Evolutionary conservation across 495 filamentous ascomycete species (phyloP), one percentile per base, ranked within the genome.

Genomic region (Penicillium flavigenum): DNA sequence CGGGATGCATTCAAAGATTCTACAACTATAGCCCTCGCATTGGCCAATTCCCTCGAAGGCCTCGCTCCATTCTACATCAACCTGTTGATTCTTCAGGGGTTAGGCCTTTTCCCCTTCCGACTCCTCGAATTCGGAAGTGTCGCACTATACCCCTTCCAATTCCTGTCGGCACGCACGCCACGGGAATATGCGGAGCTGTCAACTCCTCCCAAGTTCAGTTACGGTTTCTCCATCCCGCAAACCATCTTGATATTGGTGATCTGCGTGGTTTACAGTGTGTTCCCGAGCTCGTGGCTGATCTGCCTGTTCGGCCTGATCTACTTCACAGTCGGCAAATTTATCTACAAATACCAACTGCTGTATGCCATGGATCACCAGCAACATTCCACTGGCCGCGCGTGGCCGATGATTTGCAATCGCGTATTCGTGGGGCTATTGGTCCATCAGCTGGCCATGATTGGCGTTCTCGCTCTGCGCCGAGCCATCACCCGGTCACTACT

Each of bases 281-380:
- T 98, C 17, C 89, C 88, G 0, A 81, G 83, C 53, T 93, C 92
- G 0, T 94, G 85, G 78, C 75, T 89, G 45, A 88, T 97, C 17
- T 83, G 96, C 17, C 77, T 88, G 24, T 88, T 94, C 47, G 95
- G 95, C 8, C 75, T 96, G 45, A 72, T 88, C 11, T 99, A 97
- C 70, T 99, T 98, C 65, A 75, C 83, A 14, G 80, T 97, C 41
- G 95, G 95, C 26, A 87, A 90, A 63, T 96, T 93, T 65, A 92
- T 91, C 27, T 96, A 98, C 81, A 99, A 99, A 69, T 98, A 98
- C 66, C 95, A 98, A 72, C 80, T 99, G 6, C 78, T 99, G 5
- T 99, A 98, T 70, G 91, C 95, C 10, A 98, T 99, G 95, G 92
- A 98, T 68, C 92, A 98, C 65, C 87, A 89, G 7, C 92, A 96